Percentiles rank a stretch among this genome's conserved stretches.
Evolutionary conservation across 495 filamentous ascomycete species (phyloP).

Genomic region (Darksidea phi): DNA sequence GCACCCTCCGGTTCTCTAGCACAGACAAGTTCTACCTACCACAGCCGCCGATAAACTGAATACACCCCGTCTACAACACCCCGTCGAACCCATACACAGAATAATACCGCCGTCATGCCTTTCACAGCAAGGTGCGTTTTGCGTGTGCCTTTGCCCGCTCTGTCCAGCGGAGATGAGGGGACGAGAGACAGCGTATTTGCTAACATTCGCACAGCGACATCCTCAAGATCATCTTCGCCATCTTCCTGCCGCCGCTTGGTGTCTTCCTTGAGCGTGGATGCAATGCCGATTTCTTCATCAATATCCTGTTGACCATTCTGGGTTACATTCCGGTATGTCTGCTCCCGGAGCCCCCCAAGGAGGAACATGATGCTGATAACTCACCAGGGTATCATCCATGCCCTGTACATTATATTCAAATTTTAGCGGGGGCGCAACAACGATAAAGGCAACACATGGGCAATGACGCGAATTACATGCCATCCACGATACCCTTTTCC

Average conservation of each 20-base stretch:
- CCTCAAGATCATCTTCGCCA: conserved; percentile 86
- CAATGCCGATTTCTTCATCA: conserved; percentile 79
- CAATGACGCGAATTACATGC: conserved; percentile 1
- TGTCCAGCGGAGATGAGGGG: not conserved
- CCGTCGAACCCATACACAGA: not conserved
- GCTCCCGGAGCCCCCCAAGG: not conserved
- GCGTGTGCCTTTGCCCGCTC: not conserved
- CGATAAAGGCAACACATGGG: not conserved
- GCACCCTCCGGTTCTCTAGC: too few species aligned
- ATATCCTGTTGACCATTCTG: conserved; percentile 81
- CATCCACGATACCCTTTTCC: conserved; percentile 33
- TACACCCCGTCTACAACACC: not conserved
- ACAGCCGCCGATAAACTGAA: too few species aligned
- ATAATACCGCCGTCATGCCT: conserved; percentile 48
- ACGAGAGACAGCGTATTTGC: not conserved
- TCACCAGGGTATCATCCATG: conserved; percentile 44
- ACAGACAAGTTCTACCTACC: too few species aligned
- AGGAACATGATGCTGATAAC: not conserved
- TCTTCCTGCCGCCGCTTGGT: conserved; percentile 83
- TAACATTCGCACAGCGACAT: conserved; percentile 62
- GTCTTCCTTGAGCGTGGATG: conserved; percentile 90
- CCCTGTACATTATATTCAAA: conserved; percentile 54
- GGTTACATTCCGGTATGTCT: conserved; percentile 48
- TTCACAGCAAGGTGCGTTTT: conserved; percentile 57
- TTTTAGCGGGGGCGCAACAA: conserved; percentile 41